Conservation (phyloP, 1,284 basidiomycete genomes). For the Exsudoporus floridanus region DNA sequence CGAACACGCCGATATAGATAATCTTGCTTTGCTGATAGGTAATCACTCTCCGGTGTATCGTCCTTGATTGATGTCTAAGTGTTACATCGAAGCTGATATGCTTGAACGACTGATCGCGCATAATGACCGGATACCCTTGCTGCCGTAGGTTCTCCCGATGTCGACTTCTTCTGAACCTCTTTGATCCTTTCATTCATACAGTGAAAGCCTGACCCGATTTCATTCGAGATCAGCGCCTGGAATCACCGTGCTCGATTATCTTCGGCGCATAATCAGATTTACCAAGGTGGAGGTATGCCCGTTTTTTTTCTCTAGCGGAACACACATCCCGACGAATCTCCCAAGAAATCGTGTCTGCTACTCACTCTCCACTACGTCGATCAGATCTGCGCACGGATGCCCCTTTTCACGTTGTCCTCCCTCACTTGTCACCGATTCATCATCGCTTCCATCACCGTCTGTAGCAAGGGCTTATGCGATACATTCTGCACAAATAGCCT, state of each 20-base stretch:
- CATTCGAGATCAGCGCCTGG: constrained; percentile 86
- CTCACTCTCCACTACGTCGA: constrained; percentile 94
- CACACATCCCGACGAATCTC: constrained; percentile 4
- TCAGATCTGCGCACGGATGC: constrained; percentile 83
- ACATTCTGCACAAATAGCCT: constrained; percentile 89
- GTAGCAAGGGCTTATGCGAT: constrained; percentile 90
- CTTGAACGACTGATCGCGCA: constrained; percentile 86
- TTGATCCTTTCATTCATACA: constrained; percentile 38
- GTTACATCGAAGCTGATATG: constrained; percentile 74
- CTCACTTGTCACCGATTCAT: constrained; percentile 95
- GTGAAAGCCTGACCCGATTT: constrained; percentile 86
- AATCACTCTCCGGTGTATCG: constrained; percentile 20
- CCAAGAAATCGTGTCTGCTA: constrained; percentile 81
- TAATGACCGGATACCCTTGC: constrained; percentile 89
- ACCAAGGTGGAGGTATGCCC: constrained; percentile 84
- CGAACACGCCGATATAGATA: constrained; percentile 76
- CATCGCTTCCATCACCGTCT: constrained; percentile 84
- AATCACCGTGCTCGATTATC: constrained; percentile 86
- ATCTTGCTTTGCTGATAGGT: constrained; percentile 86
- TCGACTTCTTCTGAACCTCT: constrained; percentile 11
- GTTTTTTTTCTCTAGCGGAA: not conserved
- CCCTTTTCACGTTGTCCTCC: constrained; percentile 87
- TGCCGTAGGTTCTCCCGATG: constrained; percentile 55
- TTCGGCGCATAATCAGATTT: constrained; percentile 87
- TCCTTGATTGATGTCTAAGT: constrained; percentile 19